Evolutionary conservation across 441 rosid genomes (phyloP).

Genomic region (Populus hybrid): DNA sequence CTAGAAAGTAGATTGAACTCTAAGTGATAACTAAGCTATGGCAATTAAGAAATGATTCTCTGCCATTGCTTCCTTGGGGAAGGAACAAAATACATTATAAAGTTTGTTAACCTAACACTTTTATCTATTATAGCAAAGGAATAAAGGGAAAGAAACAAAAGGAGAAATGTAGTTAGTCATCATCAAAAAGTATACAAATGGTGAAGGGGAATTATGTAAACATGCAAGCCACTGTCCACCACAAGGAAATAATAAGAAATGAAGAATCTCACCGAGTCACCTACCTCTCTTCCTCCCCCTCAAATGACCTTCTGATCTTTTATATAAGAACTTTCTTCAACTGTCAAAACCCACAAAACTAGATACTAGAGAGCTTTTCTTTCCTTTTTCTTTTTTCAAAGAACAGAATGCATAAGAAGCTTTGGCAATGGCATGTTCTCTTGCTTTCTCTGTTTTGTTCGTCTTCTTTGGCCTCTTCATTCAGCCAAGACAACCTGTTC

Average conservation of each 20-base stretch:
- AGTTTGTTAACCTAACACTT: background rate
- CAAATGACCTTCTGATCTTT: background rate
- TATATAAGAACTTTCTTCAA: constrained; percentile 14
- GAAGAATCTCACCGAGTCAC: constrained; percentile 24
- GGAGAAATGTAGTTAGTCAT: constrained; percentile 17
- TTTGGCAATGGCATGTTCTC: constrained; percentile 12
- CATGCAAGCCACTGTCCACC: constrained; percentile 21
- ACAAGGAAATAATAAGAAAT: constrained; percentile 12
- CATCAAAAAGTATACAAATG: constrained; percentile 21
- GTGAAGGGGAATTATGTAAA: constrained; percentile 18
- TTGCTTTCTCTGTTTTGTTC: constrained; percentile 14
- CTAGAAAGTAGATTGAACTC: too few species aligned
- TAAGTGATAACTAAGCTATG: background rate
- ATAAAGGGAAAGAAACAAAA: constrained; percentile 6
- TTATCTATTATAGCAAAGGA: background rate
- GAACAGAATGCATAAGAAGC: constrained; percentile 20
- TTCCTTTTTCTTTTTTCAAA: background rate
- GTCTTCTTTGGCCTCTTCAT: constrained; percentile 20
- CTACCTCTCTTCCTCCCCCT: background rate
- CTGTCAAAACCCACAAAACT: constrained; percentile 3
- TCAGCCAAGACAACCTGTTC: constrained; percentile 25
- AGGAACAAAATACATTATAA: background rate
- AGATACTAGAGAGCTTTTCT: background rate
- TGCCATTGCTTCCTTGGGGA: background rate
- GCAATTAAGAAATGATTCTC: too few species aligned